A percentile compares a stretch with the other conserved stretches of the same genome.
These are phyloP conservation scores for Chernovozyma aurita DNA, from an alignment of 1,139 yeast genomes.

Conservation along the genomic window DNA sequence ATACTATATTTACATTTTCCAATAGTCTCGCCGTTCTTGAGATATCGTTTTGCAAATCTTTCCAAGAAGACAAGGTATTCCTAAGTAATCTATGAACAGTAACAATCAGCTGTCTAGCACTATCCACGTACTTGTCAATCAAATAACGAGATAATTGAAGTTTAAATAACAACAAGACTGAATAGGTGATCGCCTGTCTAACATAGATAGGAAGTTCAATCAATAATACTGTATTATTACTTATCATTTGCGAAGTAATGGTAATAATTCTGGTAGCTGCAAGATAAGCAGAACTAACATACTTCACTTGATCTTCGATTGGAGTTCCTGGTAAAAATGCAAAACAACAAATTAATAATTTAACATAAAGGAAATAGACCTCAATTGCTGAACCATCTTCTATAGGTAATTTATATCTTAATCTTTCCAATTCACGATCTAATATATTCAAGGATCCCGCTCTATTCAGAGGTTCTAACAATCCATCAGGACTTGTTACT, in stretches of 20 bases:
- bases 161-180: slow-evolving; percentile 76
- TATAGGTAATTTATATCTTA: slow-evolving; percentile 58
- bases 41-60: slow-evolving; percentile 83
- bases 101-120: slow-evolving; percentile 89
- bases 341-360: slow-evolving; percentile 80
- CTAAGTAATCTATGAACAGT: slow-evolving; percentile 86
- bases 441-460: slow-evolving; percentile 73
- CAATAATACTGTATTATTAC: slow-evolving; percentile 53
- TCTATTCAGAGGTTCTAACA: slow-evolving; percentile 78
- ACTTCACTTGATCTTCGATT: slow-evolving; percentile 79
- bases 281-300: slow-evolving; percentile 76
- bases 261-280: slow-evolving; percentile 82
- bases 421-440: slow-evolving; percentile 72
- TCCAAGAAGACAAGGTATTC: slow-evolving; percentile 89
- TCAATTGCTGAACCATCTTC: slow-evolving; percentile 67
- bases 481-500: slow-evolving; percentile 86
- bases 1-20: slow-evolving; percentile 82
- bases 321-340: slow-evolving; percentile 92
- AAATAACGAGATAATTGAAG: slow-evolving; percentile 76
- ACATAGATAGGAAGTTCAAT: slow-evolving; percentile 85
- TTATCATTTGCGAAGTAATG: slow-evolving; percentile 62
- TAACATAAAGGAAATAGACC: slow-evolving; percentile 72
- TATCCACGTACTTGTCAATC: slow-evolving; percentile 73
- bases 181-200: slow-evolving; percentile 77
- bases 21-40: slow-evolving; percentile 90